A percentile compares a stretch with the other conserved stretches of the same genome.
phyloP scores from a whole-genome alignment of 805 yeast genomes.

The Ogataea saltuana region DNA sequence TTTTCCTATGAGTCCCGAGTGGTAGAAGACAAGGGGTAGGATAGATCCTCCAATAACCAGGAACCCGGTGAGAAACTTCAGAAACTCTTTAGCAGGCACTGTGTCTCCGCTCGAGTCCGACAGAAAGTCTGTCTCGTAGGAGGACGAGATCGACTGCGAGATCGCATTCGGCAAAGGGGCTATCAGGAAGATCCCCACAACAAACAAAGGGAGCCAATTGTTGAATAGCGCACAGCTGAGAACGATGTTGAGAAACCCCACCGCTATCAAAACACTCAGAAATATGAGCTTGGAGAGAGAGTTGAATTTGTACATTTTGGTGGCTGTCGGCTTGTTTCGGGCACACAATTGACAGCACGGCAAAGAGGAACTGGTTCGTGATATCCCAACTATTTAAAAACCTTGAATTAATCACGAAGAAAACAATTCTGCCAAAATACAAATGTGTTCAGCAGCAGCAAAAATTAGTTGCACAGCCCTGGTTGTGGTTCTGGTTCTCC shows the following conservation, averaged over 20 bases:
- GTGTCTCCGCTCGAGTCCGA: conserved; percentile 27
- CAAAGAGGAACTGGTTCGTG: no score
- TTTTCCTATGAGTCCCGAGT: conserved; percentile 29
- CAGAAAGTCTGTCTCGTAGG: conserved; percentile 35
- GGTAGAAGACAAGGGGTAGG: conserved; percentile 36
- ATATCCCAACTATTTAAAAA: no score
- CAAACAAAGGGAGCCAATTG: conserved; percentile 88
- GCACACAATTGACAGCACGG: no score
- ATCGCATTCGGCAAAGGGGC: conserved; percentile 40
- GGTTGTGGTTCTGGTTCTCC: no score
- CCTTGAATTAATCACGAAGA: no score
- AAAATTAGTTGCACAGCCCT: neutral
- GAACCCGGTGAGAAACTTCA: conserved; percentile 36
- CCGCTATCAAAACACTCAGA: conserved; percentile 72
- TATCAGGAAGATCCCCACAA: conserved; percentile 39
- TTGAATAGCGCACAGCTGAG: conserved; percentile 83
- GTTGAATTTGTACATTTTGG: conserved; percentile 33
- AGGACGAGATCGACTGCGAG: conserved; percentile 24
- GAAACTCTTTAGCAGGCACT: conserved; percentile 29
- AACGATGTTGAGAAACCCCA: conserved; percentile 86
- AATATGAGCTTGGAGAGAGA: conserved; percentile 77
- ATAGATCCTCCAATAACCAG: conserved; percentile 36
- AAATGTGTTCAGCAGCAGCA: neutral
- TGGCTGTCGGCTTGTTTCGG: conserved; percentile 44
- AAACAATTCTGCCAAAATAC: no score